phyloP scores from a whole-genome alignment of 139 green algal genomes.

The Mychonastes homosphaera region DNA sequence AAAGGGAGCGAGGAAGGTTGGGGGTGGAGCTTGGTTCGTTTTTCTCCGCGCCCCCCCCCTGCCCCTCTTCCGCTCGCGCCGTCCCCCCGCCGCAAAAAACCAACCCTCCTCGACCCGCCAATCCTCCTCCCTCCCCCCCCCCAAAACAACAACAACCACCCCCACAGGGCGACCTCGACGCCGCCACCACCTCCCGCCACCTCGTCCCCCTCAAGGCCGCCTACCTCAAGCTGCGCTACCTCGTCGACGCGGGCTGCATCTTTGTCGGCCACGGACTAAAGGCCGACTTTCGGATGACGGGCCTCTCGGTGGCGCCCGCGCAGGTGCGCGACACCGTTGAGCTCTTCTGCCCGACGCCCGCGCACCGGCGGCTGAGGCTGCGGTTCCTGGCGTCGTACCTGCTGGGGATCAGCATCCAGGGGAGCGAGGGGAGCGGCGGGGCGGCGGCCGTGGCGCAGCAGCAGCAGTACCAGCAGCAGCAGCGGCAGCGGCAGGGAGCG shows the following conservation, averaged over 20 bases:
- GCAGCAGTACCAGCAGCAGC: constrained; percentile 1
- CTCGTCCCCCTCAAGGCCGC: constrained; percentile 74
- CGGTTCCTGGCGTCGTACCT: constrained; percentile 86
- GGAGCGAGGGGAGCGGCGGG: not conserved
- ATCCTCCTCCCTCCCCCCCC: not conserved
- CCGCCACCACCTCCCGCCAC: constrained; percentile 50
- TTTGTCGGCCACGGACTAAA: constrained; percentile 92
- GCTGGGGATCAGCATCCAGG: constrained; percentile 70
- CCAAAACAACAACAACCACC: not conserved
- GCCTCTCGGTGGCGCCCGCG: constrained; percentile 77
- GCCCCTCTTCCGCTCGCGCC: no score
- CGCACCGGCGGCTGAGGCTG: constrained; percentile 78
- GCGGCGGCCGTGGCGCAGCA: not conserved
- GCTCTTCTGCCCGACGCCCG: constrained; percentile 76
- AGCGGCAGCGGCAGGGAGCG: constrained; percentile 4
- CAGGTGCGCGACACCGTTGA: constrained; percentile 92
- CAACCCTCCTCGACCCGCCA: not conserved
- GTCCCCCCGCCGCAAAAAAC: no score
- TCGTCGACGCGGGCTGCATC: constrained; percentile 72
- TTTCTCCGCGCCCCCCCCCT: no score
- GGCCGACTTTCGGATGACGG: constrained; percentile 93
- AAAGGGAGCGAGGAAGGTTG: not conserved
- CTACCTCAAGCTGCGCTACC: constrained; percentile 79
- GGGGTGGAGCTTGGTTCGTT: no score
- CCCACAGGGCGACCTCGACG: constrained; percentile 62